Evolutionary conservation across 177 flowering plant species (phyloP), one percentile per base, ranked within the genome.

Genomic region (Tripterygium wilfordii): DNA sequence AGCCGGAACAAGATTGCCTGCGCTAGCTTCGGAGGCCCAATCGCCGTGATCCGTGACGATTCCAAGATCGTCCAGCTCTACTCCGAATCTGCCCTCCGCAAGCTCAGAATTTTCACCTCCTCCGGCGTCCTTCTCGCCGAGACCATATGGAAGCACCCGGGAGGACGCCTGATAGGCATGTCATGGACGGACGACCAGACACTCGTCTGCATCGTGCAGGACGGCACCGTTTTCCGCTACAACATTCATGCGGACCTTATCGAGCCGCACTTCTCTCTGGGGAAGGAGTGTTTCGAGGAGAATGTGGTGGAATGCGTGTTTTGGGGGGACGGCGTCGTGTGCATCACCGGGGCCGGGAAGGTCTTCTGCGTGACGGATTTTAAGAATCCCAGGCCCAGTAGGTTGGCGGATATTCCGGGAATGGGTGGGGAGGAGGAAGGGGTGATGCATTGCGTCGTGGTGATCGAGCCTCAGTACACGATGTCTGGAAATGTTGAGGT

Each of bases 401-500:
- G 73, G 57, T 64, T 92, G 41, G 85, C 90, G 0, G 90, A 84
- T n/a, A n/a, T 19, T n/a, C 36, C 36, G 28, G 75, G 85, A 1
- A 57, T 33, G 22, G 36, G 79, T 31, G 88, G 73, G 48, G 94
- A 80, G 29, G 57, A 36, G n/a, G 30, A 23, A 5, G 8, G 24
- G 6, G 51, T 58, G 38, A 95, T 96, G 24, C 71, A 67, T 7
- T 86, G 95, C 50, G 51, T 74, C 30, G 86, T 95, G 8, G 96
- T 89, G 62, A 87, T 89, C 22, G 99, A 92, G 63, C 99, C 99
- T 0, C 82, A 87, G 71, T 71, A 77, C 51, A 87, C 88, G 5
- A 74, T 76, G 79, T 87, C 96, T 0, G 99, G 97, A 47, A 86
- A 80, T 66, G 97, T 84, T 62, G 99, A 86, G 72, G 96, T 89